These are phyloP conservation scores for Phylloporus scabripes DNA, from an alignment of 768 basidiomycete genomes.

Conservation along the genomic window DNA sequence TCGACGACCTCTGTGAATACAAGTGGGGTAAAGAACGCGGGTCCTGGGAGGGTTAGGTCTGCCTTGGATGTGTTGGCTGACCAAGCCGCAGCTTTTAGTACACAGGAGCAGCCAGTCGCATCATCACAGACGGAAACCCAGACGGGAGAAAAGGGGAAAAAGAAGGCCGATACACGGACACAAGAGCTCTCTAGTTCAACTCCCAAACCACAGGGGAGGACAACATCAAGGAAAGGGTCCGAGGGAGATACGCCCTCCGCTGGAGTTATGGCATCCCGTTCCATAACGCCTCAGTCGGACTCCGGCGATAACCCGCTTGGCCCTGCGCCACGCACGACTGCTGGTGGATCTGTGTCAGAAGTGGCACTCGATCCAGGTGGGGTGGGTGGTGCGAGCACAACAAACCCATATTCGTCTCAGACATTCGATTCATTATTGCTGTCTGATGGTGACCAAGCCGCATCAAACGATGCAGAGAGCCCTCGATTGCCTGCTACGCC, in stretches of 20 bases:
- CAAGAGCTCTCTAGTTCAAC: constrained; percentile 3
- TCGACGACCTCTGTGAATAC: constrained; percentile 1
- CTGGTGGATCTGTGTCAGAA: constrained; percentile 5
- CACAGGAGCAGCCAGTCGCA: constrained; percentile 26
- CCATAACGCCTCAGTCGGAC: constrained; percentile 16
- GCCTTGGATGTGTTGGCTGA: constrained; percentile 72
- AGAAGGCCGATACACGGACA: constrained; percentile 4
- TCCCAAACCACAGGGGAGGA: constrained; percentile 7
- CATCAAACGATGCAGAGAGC: background rate
- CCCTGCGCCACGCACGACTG: background rate
- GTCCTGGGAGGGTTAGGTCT: constrained; percentile 34
- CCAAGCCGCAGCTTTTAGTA: constrained; percentile 55
- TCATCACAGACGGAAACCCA: background rate
- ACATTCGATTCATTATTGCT: constrained; percentile 4
- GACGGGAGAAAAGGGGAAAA: constrained; percentile 21
- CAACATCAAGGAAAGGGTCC: constrained; percentile 6
- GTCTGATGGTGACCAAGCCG: background rate
- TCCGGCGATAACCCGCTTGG: background rate
- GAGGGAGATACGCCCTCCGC: constrained; percentile 6
- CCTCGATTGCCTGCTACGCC: background rate
- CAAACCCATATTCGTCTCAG: constrained; percentile 2
- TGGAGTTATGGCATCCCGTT: constrained; percentile 7
- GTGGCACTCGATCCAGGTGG: constrained; percentile 20
- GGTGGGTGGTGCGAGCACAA: background rate
- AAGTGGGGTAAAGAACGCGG: background rate